A percentile compares a stretch with the other conserved stretches of the same genome.
Conservation (phyloP, 2,329 filamentous ascomycete species). For the Stenocarpella maydis region DNA sequence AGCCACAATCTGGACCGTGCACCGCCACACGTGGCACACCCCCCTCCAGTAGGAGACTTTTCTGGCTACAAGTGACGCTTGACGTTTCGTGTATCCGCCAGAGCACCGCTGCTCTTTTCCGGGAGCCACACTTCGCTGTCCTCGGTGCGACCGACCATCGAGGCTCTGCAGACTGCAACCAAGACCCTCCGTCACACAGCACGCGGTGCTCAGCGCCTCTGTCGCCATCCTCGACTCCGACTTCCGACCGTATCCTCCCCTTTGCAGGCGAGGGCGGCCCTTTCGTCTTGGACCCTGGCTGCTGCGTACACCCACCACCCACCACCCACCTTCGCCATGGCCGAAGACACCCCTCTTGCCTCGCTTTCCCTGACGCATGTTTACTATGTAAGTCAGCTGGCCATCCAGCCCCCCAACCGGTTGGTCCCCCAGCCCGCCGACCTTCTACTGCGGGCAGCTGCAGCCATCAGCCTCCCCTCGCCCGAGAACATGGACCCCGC, state of each 20-base stretch:
- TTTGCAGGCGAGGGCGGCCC: constrained; percentile 21
- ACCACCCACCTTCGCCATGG: constrained; percentile 41
- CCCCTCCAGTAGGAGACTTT: background rate
- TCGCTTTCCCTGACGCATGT: constrained; percentile 96
- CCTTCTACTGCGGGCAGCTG: background rate
- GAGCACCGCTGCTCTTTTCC: too few relatives aligned
- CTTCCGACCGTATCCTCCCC: constrained; percentile 11
- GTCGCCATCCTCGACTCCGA: background rate
- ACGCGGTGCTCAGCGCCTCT: background rate
- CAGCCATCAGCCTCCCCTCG: background rate
- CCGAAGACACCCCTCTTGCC: constrained; percentile 69
- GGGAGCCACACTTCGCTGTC: background rate
- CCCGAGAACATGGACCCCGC: background rate
- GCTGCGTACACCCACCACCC: too few relatives aligned
- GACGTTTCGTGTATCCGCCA: background rate
- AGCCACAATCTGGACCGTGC: constrained; percentile 12
- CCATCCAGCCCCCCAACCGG: background rate
- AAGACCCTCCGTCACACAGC: constrained; percentile 19
- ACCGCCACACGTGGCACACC: constrained; percentile 15
- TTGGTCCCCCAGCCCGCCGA: background rate
- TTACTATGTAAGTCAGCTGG: constrained; percentile 78
- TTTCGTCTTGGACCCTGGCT: background rate
- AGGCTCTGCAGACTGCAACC: constrained; percentile 3
- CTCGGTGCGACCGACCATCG: constrained; percentile 14
- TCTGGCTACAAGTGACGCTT: background rate